Percentiles rank a stretch among this genome's conserved stretches.
phyloP scores from a whole-genome alignment of 2,329 filamentous ascomycete species.

The Emericellopsis atlantica region DNA sequence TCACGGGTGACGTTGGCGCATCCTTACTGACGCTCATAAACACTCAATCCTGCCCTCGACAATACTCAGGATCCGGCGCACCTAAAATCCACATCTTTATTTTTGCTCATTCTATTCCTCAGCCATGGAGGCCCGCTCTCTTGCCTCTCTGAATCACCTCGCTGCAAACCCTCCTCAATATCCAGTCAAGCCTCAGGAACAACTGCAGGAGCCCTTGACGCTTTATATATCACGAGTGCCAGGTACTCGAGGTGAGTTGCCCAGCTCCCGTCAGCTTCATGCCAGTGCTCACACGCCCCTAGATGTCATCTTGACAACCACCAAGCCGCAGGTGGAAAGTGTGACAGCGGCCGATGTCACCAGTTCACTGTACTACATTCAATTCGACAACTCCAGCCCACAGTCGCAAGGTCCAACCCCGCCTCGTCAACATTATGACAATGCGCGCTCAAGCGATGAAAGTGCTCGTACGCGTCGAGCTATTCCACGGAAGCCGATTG shows the following conservation, averaged over 20 bases:
- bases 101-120: not conserved
- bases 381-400: slow-evolving; percentile 35
- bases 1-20: not conserved
- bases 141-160: slow-evolving; percentile 66
- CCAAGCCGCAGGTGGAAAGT: slow-evolving; percentile 79
- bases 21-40: not conserved
- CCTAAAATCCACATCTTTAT: not conserved
- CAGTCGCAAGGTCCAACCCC: slow-evolving; percentile 20
- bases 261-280: not conserved
- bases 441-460: slow-evolving; percentile 10
- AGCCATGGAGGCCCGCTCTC: slow-evolving; percentile 65
- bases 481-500: slow-evolving; percentile 41
- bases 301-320: slow-evolving; percentile 88
- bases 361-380: slow-evolving; percentile 82
- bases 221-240: slow-evolving; percentile 92
- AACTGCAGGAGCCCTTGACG: slow-evolving; percentile 56
- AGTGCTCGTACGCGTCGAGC: slow-evolving; percentile 28
- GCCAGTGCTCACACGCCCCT: slow-evolving; percentile 5
- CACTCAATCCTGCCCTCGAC: not conserved
- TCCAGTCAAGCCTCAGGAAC: slow-evolving; percentile 61
- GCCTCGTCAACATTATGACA: not conserved
- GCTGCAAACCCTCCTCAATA: slow-evolving; percentile 82
- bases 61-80: not conserved
- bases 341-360: slow-evolving; percentile 80
- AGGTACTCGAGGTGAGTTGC: slow-evolving; percentile 62